Conservation (phyloP, 768 basidiomycete genomes). For the Boletus rubropictus region DNA sequence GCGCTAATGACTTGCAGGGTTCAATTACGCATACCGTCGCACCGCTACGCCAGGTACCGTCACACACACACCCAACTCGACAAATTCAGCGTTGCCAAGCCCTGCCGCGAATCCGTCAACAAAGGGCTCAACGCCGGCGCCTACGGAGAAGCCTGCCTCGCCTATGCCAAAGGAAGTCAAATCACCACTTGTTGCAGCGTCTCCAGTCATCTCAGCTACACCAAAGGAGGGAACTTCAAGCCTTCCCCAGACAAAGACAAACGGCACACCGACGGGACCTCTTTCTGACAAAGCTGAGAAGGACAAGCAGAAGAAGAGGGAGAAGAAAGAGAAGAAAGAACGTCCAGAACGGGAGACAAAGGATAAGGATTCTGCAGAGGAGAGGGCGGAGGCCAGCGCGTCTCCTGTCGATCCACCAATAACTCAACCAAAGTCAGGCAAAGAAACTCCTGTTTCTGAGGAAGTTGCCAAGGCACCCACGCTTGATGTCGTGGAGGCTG, state of each 20-base stretch:
- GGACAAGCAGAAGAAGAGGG: conserved; percentile 54
- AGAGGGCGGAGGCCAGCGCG: conserved; percentile 27
- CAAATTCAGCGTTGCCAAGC: conserved; percentile 46
- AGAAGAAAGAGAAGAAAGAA: conserved; percentile 59
- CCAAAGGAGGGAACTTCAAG: conserved; percentile 33
- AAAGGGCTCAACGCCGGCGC: conserved; percentile 29
- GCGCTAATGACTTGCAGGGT: conserved; percentile 46
- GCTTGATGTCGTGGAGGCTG: conserved; percentile 27
- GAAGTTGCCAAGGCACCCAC: conserved; percentile 21
- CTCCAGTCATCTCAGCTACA: conserved; percentile 31
- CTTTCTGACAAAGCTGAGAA: conserved; percentile 48
- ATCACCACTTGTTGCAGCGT: conserved; percentile 31
- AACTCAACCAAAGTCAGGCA: conserved; percentile 33
- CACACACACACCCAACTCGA: conserved; percentile 54
- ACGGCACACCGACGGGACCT: conserved; percentile 28
- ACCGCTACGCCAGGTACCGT: conserved; percentile 50
- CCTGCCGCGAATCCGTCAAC: conserved; percentile 30
- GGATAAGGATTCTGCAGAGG: conserved; percentile 35
- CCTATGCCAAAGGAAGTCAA: conserved; percentile 30
- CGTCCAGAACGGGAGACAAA: conserved; percentile 39
- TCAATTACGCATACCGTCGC: conserved; percentile 93
- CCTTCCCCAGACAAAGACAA: conserved; percentile 29
- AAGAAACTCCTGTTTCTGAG: conserved; percentile 33
- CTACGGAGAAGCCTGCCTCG: conserved; percentile 34
- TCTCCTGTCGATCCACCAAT: conserved; percentile 22